Conservation (phyloP, 192 early-diverging fungal species). For the Gryganskiella cystojenkinii region DNA sequence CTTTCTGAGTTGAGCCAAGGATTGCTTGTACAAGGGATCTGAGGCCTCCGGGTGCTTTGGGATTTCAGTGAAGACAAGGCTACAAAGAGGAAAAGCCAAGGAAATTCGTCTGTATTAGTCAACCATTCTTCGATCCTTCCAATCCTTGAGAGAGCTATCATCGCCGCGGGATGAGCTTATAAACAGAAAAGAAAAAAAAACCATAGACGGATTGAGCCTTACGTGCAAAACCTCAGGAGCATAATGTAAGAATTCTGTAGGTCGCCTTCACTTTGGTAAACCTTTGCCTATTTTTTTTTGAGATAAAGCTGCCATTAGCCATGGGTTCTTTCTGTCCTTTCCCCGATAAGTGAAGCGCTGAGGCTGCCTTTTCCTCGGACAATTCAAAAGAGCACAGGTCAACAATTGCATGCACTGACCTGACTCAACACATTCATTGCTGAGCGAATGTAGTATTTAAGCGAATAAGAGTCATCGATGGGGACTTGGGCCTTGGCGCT, state of each 20-base stretch:
- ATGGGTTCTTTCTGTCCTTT: too few relatives aligned
- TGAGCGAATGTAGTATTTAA: conserved; percentile 60
- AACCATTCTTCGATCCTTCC: neutral
- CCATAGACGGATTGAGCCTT: too few relatives aligned
- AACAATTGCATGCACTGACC: conserved; percentile 21
- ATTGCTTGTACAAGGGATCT: conserved; percentile 55
- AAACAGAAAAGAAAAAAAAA: neutral
- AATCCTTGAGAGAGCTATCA: neutral
- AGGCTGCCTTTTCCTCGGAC: too few relatives aligned
- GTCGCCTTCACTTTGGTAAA: conserved; percentile 74
- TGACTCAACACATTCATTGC: conserved; percentile 59
- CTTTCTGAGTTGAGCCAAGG: conserved; percentile 24
- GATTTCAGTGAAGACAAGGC: conserved; percentile 67
- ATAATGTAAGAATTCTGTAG: conserved; percentile 75
- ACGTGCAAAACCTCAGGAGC: conserved; percentile 74
- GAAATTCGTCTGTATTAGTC: neutral
- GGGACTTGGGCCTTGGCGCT: conserved; percentile 26
- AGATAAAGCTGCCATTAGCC: too few relatives aligned
- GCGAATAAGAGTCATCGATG: conserved; percentile 46
- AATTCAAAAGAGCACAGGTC: too few relatives aligned
- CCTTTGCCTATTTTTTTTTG: conserved; percentile 53
- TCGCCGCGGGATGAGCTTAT: neutral
- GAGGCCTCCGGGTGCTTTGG: conserved; percentile 67
- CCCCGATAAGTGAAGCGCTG: too few relatives aligned
- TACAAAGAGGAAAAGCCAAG: conserved; percentile 21